Percentiles rank a stretch among this genome's conserved stretches.
Conservation (phyloP, 2,329 filamentous ascomycete genomes). For the Colletotrichum navitas region DNA sequence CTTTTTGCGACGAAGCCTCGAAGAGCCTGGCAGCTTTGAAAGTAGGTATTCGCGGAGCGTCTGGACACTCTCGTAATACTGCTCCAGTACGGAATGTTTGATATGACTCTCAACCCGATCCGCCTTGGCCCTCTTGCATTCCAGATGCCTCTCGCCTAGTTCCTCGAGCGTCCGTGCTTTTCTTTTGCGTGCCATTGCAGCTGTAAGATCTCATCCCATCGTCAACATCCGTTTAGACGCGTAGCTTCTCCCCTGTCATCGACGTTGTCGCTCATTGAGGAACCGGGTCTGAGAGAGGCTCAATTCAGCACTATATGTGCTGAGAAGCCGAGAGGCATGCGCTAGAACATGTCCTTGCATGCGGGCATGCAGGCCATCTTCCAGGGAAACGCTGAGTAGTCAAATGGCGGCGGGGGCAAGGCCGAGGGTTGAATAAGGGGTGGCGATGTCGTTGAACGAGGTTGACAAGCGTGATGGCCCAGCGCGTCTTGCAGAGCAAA, state of each 20-base stretch:
- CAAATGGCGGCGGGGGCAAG: constrained; percentile 1
- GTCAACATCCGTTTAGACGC: constrained; percentile 1
- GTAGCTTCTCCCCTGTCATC: neutral
- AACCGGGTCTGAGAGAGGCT: neutral
- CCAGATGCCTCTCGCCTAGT: neutral
- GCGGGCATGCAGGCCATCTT: constrained; percentile 2
- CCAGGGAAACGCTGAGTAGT: constrained; percentile 6
- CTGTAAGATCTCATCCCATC: constrained; percentile 5
- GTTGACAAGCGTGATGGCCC: constrained; percentile 10
- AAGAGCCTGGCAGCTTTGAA: constrained; percentile 73
- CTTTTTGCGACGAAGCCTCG: constrained; percentile 71
- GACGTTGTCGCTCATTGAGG: neutral
- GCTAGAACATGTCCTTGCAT: constrained; percentile 18
- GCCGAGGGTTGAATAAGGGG: neutral
- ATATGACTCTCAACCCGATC: constrained; percentile 6
- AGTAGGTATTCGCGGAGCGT: constrained; percentile 80
- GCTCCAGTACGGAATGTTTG: constrained; percentile 35
- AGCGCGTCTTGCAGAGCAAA: constrained; percentile 8
- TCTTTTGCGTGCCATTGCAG: constrained; percentile 28
- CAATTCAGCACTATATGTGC: neutral
- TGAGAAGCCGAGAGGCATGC: neutral
- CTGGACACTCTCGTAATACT: constrained; percentile 70
- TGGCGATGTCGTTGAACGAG: constrained; percentile 16
- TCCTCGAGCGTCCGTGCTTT: constrained; percentile 17
- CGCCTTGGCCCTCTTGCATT: constrained; percentile 20